Percentiles rank a stretch among this genome's conserved stretches.
Conservation (phyloP, 805 yeast species). For the Nakazawaea ishiwadae region DNA sequence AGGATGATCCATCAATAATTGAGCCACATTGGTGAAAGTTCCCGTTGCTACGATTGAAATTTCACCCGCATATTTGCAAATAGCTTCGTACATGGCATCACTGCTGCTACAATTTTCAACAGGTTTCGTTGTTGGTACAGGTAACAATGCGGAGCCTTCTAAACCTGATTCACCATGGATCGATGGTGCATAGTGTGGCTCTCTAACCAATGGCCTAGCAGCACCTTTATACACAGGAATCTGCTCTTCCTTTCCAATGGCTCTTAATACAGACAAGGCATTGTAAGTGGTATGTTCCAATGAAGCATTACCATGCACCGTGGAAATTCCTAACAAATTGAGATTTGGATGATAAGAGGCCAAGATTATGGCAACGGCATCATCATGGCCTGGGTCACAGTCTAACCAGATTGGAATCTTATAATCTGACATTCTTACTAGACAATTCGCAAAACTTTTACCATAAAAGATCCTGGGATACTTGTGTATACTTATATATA, state of each 20-base stretch:
- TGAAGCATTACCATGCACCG: constrained; percentile 71
- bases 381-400: constrained; percentile 93
- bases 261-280: constrained; percentile 62
- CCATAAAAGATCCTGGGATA: no score
- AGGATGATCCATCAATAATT: constrained; percentile 27
- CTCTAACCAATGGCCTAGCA: constrained; percentile 47
- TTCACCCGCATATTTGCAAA: constrained; percentile 19
- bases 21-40: constrained; percentile 34
- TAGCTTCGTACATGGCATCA: constrained; percentile 21
- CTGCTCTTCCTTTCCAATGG: constrained; percentile 40
- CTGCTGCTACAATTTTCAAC: constrained; percentile 24
- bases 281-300: constrained; percentile 63
- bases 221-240: constrained; percentile 70
- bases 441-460: no score
- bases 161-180: constrained; percentile 75
- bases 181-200: constrained; percentile 49
- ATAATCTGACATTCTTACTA: constrained; percentile 8
- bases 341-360: constrained; percentile 57
- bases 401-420: constrained; percentile 77
- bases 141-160: constrained; percentile 67
- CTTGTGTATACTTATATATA: no score
- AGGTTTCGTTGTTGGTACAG: constrained; percentile 32
- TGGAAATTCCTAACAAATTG: constrained; percentile 62
- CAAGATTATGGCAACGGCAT: constrained; percentile 68
- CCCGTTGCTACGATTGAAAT: constrained; percentile 38